Evolutionary conservation across 192 early-diverging fungal genomes (phyloP).

Genomic region (Linnemannia elongata): DNA sequence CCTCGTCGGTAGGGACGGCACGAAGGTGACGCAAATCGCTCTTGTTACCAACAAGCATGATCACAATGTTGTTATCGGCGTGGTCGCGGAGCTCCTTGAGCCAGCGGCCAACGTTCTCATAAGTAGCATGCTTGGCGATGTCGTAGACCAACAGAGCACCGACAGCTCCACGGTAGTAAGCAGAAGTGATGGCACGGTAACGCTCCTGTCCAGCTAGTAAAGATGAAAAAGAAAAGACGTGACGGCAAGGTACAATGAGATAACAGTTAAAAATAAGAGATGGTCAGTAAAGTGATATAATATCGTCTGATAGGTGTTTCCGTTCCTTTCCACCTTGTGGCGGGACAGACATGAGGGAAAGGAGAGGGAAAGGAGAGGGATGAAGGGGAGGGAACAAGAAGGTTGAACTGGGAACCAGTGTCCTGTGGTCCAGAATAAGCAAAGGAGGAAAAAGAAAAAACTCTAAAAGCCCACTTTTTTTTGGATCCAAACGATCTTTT

Average conservation of each 20-base stretch:
- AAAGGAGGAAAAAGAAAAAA: constrained; percentile 11
- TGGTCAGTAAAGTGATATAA: not conserved
- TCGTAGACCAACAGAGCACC: constrained; percentile 98
- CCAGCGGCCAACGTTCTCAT: constrained; percentile 97
- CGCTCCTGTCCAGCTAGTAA: constrained; percentile 75
- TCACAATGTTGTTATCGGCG: constrained; percentile 98
- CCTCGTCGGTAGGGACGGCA: constrained; percentile 97
- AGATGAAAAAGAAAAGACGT: not conserved
- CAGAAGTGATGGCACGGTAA: constrained; percentile 88
- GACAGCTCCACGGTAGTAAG: constrained; percentile 97
- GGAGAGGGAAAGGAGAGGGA: constrained; percentile 2
- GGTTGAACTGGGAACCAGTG: constrained; percentile 31
- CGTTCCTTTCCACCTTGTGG: no score
- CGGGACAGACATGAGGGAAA: constrained; percentile 2
- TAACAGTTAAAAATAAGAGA: constrained; percentile 12
- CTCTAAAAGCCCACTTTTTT: constrained; percentile 11
- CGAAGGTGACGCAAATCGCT: constrained; percentile 96
- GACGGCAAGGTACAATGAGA: not conserved
- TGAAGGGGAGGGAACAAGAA: constrained; percentile 18
- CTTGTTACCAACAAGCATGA: constrained; percentile 99
- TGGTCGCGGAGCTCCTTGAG: constrained; percentile 98
- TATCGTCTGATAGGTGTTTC: not conserved
- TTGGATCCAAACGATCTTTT: not conserved
- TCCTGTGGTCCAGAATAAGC: constrained; percentile 15
- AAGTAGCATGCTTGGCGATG: constrained; percentile 95